phyloP scores from a whole-genome alignment of 1,139 yeast genomes.

The Blastobotrys proliferans region DNA sequence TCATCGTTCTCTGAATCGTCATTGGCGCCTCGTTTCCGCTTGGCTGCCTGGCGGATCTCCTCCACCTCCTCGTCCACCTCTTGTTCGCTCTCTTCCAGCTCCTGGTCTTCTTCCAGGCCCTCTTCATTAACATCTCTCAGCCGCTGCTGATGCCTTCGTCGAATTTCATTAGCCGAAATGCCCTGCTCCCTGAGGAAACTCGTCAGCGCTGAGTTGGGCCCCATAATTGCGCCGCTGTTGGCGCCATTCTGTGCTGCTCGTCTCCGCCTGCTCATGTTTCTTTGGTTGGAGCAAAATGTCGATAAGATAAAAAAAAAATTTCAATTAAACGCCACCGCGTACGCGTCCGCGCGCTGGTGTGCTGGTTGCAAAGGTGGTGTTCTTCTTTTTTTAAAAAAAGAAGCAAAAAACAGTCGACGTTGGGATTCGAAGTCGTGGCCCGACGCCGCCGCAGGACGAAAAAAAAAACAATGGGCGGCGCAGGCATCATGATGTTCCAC shows the following conservation, averaged over 20 bases:
- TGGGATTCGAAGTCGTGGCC: too few relatives aligned
- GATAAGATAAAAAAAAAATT: neutral
- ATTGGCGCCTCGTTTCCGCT: conserved; percentile 38
- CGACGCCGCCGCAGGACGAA: too few relatives aligned
- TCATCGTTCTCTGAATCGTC: conserved; percentile 30
- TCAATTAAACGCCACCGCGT: neutral
- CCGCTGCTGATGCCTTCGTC: conserved; percentile 50
- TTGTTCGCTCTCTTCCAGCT: conserved; percentile 19
- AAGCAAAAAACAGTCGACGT: too few relatives aligned
- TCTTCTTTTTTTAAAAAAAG: too few relatives aligned
- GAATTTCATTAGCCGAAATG: conserved; percentile 74
- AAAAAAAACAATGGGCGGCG: too few relatives aligned
- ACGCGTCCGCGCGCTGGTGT: neutral
- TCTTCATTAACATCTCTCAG: conserved; percentile 12
- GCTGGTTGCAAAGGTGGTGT: too few relatives aligned
- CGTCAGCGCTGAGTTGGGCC: conserved; percentile 42
- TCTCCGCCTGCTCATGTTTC: neutral
- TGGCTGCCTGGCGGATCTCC: conserved; percentile 30
- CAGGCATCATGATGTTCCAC: too few relatives aligned
- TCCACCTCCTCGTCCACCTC: conserved; percentile 22
- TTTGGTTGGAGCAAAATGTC: neutral
- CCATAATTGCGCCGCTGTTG: conserved; percentile 23
- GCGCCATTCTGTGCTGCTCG: conserved; percentile 1
- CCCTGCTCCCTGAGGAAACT: conserved; percentile 61
- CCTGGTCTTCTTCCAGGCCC: conserved; percentile 21